phyloP scores from a whole-genome alignment of 306 rosid species.

The Erythrophleum fordii region DNA sequence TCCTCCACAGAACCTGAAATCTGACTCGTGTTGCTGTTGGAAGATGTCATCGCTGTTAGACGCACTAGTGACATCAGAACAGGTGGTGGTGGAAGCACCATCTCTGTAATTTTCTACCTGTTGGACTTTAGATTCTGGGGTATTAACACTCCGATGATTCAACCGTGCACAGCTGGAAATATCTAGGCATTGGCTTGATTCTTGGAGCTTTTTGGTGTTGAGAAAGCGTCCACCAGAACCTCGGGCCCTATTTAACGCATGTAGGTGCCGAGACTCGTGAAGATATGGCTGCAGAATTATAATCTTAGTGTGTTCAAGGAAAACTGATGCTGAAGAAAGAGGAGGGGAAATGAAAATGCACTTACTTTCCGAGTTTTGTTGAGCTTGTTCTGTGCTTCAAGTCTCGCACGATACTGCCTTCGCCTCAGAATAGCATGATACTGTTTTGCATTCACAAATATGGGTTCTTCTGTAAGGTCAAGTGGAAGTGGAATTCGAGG shows the following conservation, averaged over 20 bases:
- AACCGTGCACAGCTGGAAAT: constrained; percentile 32
- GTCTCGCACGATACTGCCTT: constrained; percentile 84
- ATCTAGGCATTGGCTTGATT: constrained; percentile 36
- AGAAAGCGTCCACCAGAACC: constrained; percentile 81
- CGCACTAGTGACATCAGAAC: constrained; percentile 29
- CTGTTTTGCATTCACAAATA: constrained; percentile 89
- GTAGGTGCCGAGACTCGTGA: constrained; percentile 77
- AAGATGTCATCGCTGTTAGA: constrained; percentile 36
- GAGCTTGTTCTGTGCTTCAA: constrained; percentile 70
- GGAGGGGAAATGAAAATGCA: constrained; percentile 4
- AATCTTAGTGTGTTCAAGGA: neutral
- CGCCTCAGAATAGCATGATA: constrained; percentile 90
- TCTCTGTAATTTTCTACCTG: constrained; percentile 48
- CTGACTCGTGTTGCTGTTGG: constrained; percentile 44
- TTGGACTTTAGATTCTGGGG: constrained; percentile 43
- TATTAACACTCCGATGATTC: constrained; percentile 38
- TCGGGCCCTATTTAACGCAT: constrained; percentile 76
- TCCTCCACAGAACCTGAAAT: constrained; percentile 55
- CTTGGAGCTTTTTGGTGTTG: constrained; percentile 51
- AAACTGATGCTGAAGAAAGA: neutral
- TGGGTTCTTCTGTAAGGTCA: constrained; percentile 61
- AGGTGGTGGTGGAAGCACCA: constrained; percentile 39
- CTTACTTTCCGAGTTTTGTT: constrained; percentile 71
- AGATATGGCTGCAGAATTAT: constrained; percentile 68
- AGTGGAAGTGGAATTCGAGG: constrained; percentile 61